phyloP scores from a whole-genome alignment of 495 filamentous ascomycete species.

The Wilcoxina mikolae region DNA sequence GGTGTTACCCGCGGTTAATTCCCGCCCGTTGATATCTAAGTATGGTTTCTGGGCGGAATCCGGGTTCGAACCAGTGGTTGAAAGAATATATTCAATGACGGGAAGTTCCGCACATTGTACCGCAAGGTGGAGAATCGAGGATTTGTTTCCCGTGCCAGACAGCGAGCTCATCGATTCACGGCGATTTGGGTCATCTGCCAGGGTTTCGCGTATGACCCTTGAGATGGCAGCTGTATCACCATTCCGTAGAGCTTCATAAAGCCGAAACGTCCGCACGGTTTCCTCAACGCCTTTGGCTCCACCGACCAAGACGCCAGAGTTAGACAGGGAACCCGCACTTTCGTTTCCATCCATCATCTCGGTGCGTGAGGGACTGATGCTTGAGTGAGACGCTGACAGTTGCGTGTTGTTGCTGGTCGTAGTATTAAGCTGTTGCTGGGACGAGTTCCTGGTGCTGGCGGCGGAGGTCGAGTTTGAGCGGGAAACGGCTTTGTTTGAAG shows the following conservation, averaged over 20 bases:
- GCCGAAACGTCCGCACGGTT: constrained; percentile 80
- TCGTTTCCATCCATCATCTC: constrained; percentile 4
- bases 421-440: constrained; percentile 18
- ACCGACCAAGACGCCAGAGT: constrained; percentile 20
- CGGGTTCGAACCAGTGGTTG: constrained; percentile 43
- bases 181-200: constrained; percentile 35
- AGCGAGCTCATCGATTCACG: constrained; percentile 39
- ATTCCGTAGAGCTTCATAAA: constrained; percentile 80
- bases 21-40: constrained; percentile 75
- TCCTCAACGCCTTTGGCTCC: constrained; percentile 51
- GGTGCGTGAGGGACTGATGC: constrained; percentile 7
- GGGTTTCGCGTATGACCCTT: constrained; percentile 62
- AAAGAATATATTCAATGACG: constrained; percentile 92
- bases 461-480: constrained; percentile 14
- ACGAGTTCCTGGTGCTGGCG: constrained; percentile 13
- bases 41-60: constrained; percentile 30
- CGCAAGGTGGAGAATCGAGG: constrained; percentile 78
- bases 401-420: neutral
- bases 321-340: constrained; percentile 15
- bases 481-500: constrained; percentile 9
- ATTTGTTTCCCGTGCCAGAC: constrained; percentile 46
- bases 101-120: constrained; percentile 92
- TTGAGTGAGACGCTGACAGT: neutral
- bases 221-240: constrained; percentile 84
- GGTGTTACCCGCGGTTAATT: constrained; percentile 75